phyloP scores from a whole-genome alignment of 1,284 basidiomycete genomes.

The Ustilago bromivora region DNA sequence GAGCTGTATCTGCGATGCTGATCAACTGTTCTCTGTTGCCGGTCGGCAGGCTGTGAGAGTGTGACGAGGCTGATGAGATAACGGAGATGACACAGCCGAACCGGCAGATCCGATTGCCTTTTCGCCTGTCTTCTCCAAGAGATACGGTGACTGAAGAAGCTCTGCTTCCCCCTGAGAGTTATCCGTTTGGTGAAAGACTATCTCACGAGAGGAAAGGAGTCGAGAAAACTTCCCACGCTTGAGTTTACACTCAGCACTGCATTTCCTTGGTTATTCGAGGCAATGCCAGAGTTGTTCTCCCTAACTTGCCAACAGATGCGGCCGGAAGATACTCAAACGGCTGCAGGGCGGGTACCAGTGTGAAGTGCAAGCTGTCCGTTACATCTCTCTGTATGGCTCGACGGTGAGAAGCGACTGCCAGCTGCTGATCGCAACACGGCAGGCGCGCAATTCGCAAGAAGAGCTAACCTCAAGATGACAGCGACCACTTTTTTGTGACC shows the following conservation, averaged over 20 bases:
- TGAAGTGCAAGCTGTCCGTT: background rate
- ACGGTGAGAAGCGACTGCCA: background rate
- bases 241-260: constrained; percentile 7
- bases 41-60: background rate
- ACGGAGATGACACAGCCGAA: background rate
- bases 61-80: background rate
- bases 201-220: background rate
- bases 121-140: background rate
- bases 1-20: background rate
- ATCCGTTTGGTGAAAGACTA: background rate
- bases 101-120: constrained; percentile 18
- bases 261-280: constrained; percentile 1
- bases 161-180: background rate
- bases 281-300: background rate
- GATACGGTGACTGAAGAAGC: background rate
- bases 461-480: too few relatives aligned
- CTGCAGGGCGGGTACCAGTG: constrained; percentile 19
- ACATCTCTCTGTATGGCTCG: constrained; percentile 12
- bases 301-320: background rate
- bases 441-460: too few relatives aligned
- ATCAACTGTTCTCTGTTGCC: background rate
- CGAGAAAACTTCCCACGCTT: constrained; percentile 12
- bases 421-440: background rate
- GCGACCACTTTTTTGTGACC: background rate
- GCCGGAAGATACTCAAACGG: constrained; percentile 4